A percentile compares a stretch with the other conserved stretches of the same genome.
Conservation (phyloP, 139 green algal species). For the Trebouxia sp. region DNA sequence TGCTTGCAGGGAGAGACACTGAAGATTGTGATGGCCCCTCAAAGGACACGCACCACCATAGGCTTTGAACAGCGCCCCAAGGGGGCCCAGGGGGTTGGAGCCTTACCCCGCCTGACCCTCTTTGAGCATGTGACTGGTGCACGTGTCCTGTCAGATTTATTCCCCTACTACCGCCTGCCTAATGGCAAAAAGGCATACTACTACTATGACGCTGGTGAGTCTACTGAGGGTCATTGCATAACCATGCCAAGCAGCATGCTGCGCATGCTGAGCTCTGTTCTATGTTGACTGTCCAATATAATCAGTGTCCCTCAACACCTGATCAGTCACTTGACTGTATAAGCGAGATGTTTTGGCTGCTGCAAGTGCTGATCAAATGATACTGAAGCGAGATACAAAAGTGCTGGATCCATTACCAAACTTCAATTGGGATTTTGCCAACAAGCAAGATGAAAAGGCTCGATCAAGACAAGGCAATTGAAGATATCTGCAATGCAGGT, state of each 20-base stretch:
- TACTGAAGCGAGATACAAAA: too few relatives aligned
- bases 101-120: constrained; percentile 59
- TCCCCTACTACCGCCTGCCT: constrained; percentile 69
- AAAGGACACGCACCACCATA: constrained; percentile 62
- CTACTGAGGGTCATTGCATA: neutral
- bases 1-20: constrained; percentile 30
- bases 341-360: too few relatives aligned
- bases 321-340: too few relatives aligned
- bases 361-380: too few relatives aligned
- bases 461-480: neutral
- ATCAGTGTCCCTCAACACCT: too few relatives aligned
- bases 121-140: constrained; percentile 70
- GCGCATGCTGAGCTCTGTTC: too few relatives aligned
- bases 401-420: too few relatives aligned
- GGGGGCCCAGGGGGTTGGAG: neutral
- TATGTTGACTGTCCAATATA: too few relatives aligned
- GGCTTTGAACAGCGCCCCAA: constrained; percentile 61
- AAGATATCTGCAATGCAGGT: neutral
- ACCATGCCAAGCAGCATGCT: too few relatives aligned
- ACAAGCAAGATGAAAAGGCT: neutral
- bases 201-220: constrained; percentile 66
- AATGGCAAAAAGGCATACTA: constrained; percentile 73
- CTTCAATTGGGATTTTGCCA: too few relatives aligned
- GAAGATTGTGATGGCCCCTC: constrained; percentile 56
- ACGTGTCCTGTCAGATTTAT: constrained; percentile 58